Base-by-base conservation (phyloP, 352 stramenopile genomes). In the Phytophthora pini region DNA sequence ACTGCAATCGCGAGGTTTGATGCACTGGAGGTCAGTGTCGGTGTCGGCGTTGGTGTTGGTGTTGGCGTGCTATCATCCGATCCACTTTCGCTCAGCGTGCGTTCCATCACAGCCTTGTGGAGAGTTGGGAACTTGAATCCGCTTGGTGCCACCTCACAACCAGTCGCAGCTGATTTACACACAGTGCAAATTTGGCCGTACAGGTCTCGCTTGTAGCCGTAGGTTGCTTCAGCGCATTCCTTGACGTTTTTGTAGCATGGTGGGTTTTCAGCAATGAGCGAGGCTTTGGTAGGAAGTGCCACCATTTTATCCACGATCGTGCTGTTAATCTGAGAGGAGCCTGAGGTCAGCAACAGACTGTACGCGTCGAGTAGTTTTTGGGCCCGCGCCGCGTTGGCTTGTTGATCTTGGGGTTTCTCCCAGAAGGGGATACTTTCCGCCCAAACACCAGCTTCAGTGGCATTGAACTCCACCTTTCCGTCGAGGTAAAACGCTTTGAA, bases 401-500 rank as follows among this genome's bases (percentile, higher is more conserved):
- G 53, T 80, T 40, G 12, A 67, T 36, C 31, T 12, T 36, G 66
- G 11, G 84, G 84, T 3, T 84, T 50, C 5, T 70, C 39, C 84
- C 84, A 93, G 70, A 90, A 93, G 2, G 60, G 55, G 13, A 90
- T 77, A 48, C 60, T 70, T 5, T 67, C 24, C 44, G 51, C 5
- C 3, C 46, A 32, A 34, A 48, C 67, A 64, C 40, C 41, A 1
- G 52, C 20, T 1, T 53, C 32, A 3, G 31, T 36, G 1, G 61
- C 66, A 17, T 72, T 61, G 65, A 88, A 89, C 65, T 88, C 79
- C 46, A 87, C 52, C 2, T 61, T 54, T 15, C 79, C 79, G 32
- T 80, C 80, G 3, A 58, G 0, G 51, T 81, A 92, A 56, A 93
- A 93, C 49, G 84, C 76, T 4, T 50, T 64, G 54, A 88, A 85